These are phyloP conservation scores for Tolypocladium tundrense DNA, from an alignment of 2,329 filamentous ascomycete species.

Conservation along the genomic window DNA sequence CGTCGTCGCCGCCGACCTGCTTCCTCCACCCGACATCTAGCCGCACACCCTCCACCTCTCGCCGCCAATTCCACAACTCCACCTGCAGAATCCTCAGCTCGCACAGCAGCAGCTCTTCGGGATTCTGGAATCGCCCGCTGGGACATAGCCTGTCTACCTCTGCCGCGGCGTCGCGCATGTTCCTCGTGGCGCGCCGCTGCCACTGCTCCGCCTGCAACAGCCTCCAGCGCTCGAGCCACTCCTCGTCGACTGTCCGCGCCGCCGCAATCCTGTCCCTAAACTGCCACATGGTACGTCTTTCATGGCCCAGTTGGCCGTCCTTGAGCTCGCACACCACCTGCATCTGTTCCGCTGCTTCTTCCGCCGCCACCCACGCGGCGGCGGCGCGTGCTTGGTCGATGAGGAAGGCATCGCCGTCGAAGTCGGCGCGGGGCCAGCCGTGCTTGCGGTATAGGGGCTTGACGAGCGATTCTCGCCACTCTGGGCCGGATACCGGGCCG, in stretches of 20 bases:
- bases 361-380: not conserved
- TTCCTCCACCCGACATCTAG: no score
- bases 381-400: not conserved
- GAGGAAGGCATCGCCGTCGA: slow-evolving; percentile 11
- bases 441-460: slow-evolving; percentile 9
- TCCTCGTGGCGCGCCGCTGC: no score
- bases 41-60: no score
- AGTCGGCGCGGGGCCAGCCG: slow-evolving; percentile 10
- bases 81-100: not conserved
- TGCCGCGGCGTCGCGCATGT: not conserved
- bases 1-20: not conserved
- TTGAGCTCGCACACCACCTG: not conserved
- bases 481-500: not conserved
- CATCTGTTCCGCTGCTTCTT: not conserved
- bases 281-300: not conserved
- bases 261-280: not conserved
- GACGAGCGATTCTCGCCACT: slow-evolving; percentile 1
- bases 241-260: not conserved
- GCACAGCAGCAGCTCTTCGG: not conserved
- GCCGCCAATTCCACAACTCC: not conserved
- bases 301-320: not conserved
- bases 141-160: not conserved
- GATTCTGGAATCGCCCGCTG: not conserved
- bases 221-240: not conserved
- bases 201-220: not conserved